These are phyloP conservation scores for Syzygium syzygioides DNA, from an alignment of 441 rosid genomes.

Conservation along the genomic window DNA sequence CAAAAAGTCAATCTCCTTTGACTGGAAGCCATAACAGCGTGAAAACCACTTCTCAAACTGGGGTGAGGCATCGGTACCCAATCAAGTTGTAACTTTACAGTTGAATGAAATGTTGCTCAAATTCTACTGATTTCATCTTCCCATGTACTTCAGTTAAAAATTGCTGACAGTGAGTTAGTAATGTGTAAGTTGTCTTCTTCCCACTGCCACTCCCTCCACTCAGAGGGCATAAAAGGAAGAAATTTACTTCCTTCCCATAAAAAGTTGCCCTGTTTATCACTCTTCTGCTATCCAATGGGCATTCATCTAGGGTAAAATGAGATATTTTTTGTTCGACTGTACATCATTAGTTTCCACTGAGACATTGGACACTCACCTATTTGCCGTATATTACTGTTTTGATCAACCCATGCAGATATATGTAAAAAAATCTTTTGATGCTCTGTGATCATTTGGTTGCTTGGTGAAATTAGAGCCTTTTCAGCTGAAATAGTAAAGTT, in stretches of 20 bases:
- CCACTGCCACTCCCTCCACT: not conserved
- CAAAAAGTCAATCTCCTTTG: slow-evolving; percentile 13
- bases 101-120: not conserved
- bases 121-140: too few species aligned
- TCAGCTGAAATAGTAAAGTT: too few species aligned
- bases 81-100: not conserved
- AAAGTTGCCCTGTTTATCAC: too few species aligned
- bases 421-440: too few species aligned
- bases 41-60: slow-evolving; percentile 11
- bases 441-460: too few species aligned
- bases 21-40: slow-evolving; percentile 17
- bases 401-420: not conserved
- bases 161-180: not conserved
- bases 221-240: too few species aligned
- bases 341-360: too few species aligned
- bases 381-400: not conserved
- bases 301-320: too few species aligned
- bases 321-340: too few species aligned
- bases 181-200: not conserved
- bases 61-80: slow-evolving; percentile 18
- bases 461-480: too few species aligned
- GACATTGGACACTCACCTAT: not conserved
- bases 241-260: not conserved
- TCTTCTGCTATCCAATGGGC: not conserved
- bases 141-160: not conserved